Evolutionary conservation across 352 stramenopile genomes (phyloP).

Genomic region (Salisapilia sapeloensis): DNA sequence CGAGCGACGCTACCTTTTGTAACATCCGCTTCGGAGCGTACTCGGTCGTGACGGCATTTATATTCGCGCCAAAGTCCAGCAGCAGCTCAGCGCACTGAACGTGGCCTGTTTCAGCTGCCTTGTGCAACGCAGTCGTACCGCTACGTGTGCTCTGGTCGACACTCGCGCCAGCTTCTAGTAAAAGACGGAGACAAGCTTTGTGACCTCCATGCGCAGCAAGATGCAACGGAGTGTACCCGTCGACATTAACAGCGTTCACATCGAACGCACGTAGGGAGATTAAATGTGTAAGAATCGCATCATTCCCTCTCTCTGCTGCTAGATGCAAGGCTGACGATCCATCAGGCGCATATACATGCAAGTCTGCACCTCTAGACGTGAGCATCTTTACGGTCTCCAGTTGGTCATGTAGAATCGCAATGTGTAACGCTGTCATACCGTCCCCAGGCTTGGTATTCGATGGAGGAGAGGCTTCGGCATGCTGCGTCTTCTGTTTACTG

Average conservation of each 20-base stretch:
- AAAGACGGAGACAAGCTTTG: slow-evolving; percentile 14
- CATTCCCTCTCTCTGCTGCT: slow-evolving; percentile 21
- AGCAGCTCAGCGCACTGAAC: slow-evolving; percentile 27
- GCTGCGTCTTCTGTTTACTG: background rate
- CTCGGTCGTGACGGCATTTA: slow-evolving; percentile 35
- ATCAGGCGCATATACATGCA: slow-evolving; percentile 19
- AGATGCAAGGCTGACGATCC: slow-evolving; percentile 29
- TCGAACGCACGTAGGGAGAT: slow-evolving; percentile 12
- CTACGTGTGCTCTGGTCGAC: slow-evolving; percentile 29
- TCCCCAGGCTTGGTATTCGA: slow-evolving; percentile 9
- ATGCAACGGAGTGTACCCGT: slow-evolving; percentile 29
- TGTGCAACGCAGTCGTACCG: slow-evolving; percentile 31
- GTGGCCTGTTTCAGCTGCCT: slow-evolving; percentile 29
- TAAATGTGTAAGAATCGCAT: slow-evolving; percentile 19
- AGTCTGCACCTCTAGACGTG: slow-evolving; percentile 17
- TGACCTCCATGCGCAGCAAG: slow-evolving; percentile 25
- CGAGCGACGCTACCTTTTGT: too few relatives aligned
- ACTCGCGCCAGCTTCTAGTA: slow-evolving; percentile 19
- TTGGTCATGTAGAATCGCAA: slow-evolving; percentile 40
- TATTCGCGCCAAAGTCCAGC: slow-evolving; percentile 26
- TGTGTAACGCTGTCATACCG: slow-evolving; percentile 30
- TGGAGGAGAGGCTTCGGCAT: background rate
- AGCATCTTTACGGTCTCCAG: slow-evolving; percentile 34
- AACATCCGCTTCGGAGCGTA: too few relatives aligned
- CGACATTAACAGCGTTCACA: slow-evolving; percentile 14